A percentile compares a stretch with the other conserved stretches of the same genome.
phyloP scores from a whole-genome alignment of 2,329 filamentous ascomycete species.

The Ophiostoma sp. region DNA sequence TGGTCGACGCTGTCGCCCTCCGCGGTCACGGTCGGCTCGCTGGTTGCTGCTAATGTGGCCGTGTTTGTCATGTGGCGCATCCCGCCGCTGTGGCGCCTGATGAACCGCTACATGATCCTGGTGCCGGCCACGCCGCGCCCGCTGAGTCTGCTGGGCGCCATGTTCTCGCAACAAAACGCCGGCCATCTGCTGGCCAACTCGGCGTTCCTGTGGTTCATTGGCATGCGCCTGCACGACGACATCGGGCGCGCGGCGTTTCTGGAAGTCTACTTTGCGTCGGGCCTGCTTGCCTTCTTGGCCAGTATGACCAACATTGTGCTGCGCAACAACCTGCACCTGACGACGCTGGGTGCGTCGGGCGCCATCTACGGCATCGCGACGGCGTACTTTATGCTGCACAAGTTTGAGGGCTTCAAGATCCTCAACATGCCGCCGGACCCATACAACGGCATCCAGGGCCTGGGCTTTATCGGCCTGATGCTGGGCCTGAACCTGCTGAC shows the following conservation, averaged over 20 bases:
- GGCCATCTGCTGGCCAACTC: constrained; percentile 62
- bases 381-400: constrained; percentile 58
- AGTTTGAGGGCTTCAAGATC: constrained; percentile 52
- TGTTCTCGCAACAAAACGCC: constrained; percentile 63
- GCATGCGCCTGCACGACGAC: constrained; percentile 63
- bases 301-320: constrained; percentile 50
- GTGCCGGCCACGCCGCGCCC: constrained; percentile 61
- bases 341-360: constrained; percentile 63
- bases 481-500: constrained; percentile 47
- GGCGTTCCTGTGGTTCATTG: constrained; percentile 60
- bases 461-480: constrained; percentile 49
- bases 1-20: constrained; percentile 58
- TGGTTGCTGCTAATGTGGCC: constrained; percentile 56
- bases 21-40: constrained; percentile 56
- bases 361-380: constrained; percentile 56
- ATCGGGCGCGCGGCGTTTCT: constrained; percentile 64
- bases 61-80: constrained; percentile 57
- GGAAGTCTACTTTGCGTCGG: constrained; percentile 58
- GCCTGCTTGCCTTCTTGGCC: constrained; percentile 53
- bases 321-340: constrained; percentile 42
- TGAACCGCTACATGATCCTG: constrained; percentile 65
- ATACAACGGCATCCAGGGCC: constrained; percentile 48
- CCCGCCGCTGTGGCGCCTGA: constrained; percentile 58
- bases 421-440: constrained; percentile 53
- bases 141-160: constrained; percentile 55